A percentile compares a stretch with the other conserved stretches of the same genome.
These are phyloP conservation scores for Orobanche coerulescens DNA, from an alignment of 257 asterid species.

Conservation along the genomic window DNA sequence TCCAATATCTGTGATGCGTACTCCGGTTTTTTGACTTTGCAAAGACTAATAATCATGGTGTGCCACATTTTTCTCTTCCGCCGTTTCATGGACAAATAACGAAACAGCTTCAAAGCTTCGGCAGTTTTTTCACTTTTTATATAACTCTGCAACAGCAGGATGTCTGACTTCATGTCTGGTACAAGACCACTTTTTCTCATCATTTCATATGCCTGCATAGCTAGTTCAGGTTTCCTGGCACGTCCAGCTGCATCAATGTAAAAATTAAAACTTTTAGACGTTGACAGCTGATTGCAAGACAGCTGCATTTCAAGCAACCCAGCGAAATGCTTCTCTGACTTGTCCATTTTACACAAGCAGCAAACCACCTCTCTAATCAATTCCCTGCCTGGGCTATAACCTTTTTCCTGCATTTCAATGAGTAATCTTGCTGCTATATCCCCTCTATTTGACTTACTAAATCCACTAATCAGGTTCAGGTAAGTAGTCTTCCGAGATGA, in stretches of 20 bases:
- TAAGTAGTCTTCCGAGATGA: conserved; percentile 40
- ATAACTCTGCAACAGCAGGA: conserved; percentile 48
- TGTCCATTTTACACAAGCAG: conserved; percentile 43
- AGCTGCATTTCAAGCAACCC: conserved; percentile 59
- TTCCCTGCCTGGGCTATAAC: conserved; percentile 31
- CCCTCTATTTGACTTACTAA: conserved; percentile 44
- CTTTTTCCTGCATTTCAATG: conserved; percentile 82
- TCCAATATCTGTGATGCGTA: conserved; percentile 42
- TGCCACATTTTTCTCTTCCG: conserved; percentile 36
- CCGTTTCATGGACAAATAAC: conserved; percentile 32
- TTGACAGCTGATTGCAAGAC: conserved; percentile 26
- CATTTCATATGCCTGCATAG: conserved; percentile 46
- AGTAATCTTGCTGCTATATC: conserved; percentile 62
- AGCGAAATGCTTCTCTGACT: conserved; percentile 42
- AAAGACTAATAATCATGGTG: conserved; percentile 56
- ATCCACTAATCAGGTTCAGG: conserved; percentile 48
- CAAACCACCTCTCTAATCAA: conserved; percentile 49
- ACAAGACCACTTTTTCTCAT: conserved; percentile 38
- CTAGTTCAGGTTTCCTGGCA: conserved; percentile 56
- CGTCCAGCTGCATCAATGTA: conserved; percentile 86
- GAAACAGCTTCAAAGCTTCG: conserved; percentile 44
- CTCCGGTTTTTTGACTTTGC: conserved; percentile 35
- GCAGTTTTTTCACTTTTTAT: conserved; percentile 33
- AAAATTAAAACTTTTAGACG: conserved; percentile 24
- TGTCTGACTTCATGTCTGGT: conserved; percentile 35